Base-by-base conservation (phyloP, 768 basidiomycete genomes). In the Psilocybe tampanensis region DNA sequence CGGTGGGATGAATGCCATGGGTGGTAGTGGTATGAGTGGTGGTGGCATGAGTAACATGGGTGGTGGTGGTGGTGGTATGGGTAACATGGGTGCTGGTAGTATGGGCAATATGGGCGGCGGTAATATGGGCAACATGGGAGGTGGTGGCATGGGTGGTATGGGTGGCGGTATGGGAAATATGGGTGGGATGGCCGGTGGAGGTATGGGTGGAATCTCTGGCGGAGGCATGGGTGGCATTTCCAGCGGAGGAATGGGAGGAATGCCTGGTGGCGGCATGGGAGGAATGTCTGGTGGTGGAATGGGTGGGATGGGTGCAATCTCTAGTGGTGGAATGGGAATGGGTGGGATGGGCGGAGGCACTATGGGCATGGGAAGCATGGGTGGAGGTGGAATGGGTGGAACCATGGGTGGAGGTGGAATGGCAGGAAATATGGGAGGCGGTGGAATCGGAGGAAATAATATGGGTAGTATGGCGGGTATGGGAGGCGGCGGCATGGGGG, bases 71-170 rank as follows among this genome's bases (percentile, higher is more conserved):
- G 54, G 45, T 18, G 48, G 48, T 6, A 49, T 49, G 48, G 48
- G 51, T 17, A 42, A 17, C 18, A 52, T 58, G 44, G 15, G 32
- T 29, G 43, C 43, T 21, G 43, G 43, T 8, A 42, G 52, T 15
- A 54, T 59, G 42, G 29, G 47, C 8, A 54, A 42, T 18, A 55
- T 55, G 42, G 58, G 58, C 42, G 56, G 58, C 1, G 56, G 56
- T 13, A 43, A 43, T 3, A 62, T 54, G 50, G 61, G 61, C 24
- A 29, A 39, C 17, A 62, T 62, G 57, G 54, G 50, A 13, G 57
- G 58, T 26, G 61, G 58, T 5, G 47, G 55, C 18, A 62, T 62
- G 51, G 55, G 58, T 6, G 44, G 29, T 17, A 63, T 63, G 56
- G 54, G 59, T 13, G 49, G 50, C 7, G 59, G 62, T 5, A 60